These are phyloP conservation scores for Galerina sulciceps DNA, from an alignment of 768 basidiomycete species.

Conservation along the genomic window DNA sequence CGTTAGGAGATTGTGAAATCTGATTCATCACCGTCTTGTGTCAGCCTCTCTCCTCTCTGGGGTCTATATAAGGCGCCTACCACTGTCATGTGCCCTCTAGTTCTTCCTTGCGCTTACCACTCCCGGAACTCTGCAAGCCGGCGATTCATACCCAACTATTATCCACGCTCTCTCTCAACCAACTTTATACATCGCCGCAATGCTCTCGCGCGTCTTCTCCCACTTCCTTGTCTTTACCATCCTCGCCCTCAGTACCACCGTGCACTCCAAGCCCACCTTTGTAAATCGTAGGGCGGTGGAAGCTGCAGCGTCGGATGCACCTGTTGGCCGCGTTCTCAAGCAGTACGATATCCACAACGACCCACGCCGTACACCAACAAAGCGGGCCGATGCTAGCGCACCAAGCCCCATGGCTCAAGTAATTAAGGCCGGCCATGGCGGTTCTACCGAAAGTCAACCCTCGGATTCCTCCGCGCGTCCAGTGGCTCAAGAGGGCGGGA, in stretches of 20 bases:
- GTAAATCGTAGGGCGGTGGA: background rate
- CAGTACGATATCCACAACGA: constrained; percentile 6
- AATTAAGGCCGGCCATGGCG: too few relatives aligned
- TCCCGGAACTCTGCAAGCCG: background rate
- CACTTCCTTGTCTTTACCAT: constrained; percentile 2
- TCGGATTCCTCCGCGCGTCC: too few relatives aligned
- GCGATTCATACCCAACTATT: constrained; percentile 3
- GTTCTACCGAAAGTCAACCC: too few relatives aligned
- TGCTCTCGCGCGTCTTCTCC: constrained; percentile 2
- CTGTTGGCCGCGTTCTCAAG: background rate
- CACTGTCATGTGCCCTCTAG: background rate
- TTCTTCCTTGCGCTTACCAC: background rate
- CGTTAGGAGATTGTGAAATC: background rate
- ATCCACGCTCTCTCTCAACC: background rate
- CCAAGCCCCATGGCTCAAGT: background rate
- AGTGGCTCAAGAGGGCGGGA: too few relatives aligned
- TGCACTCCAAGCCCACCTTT: constrained; percentile 5
- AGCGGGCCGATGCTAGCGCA: background rate
- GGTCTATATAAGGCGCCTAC: background rate
- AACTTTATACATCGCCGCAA: background rate
- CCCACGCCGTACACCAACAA: background rate
- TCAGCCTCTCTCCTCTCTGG: background rate
- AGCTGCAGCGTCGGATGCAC: background rate
- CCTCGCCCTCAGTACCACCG: constrained; percentile 1
- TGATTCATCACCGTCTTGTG: background rate